phyloP scores from a whole-genome alignment of 148 eudicot genomes.

The Fagopyrum tataricum region DNA sequence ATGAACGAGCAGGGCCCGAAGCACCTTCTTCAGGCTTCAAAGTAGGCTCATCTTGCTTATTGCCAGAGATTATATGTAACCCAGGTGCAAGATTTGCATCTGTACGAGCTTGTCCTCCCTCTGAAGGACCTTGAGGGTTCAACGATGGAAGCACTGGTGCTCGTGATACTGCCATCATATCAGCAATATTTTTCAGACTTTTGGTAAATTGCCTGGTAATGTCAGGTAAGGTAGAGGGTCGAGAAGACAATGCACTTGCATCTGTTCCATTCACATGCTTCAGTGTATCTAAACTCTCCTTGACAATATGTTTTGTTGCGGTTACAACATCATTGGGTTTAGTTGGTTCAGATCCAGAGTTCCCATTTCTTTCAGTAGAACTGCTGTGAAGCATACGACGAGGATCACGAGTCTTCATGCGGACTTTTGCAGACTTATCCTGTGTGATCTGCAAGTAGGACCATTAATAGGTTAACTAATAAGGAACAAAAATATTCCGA shows the following conservation, averaged over 20 bases:
- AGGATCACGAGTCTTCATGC: conserved; percentile 97
- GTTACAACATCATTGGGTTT: conserved; percentile 25
- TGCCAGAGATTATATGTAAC: conserved; percentile 22
- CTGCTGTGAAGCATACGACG: conserved; percentile 66
- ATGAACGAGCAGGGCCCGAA: conserved; percentile 40
- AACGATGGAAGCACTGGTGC: conserved; percentile 28
- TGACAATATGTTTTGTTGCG: conserved; percentile 27
- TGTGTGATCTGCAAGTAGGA: conserved; percentile 35
- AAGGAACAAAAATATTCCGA: neutral
- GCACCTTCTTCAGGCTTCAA: conserved; percentile 44
- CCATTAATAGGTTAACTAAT: neutral
- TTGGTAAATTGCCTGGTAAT: conserved; percentile 62
- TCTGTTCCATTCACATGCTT: conserved; percentile 38
- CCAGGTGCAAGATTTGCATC: conserved; percentile 25
- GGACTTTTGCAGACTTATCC: conserved; percentile 60
- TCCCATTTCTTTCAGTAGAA: conserved; percentile 27
- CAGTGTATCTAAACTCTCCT: conserved; percentile 26
- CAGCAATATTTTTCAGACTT: conserved; percentile 69
- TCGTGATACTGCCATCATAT: conserved; percentile 50
- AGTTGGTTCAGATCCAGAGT: conserved; percentile 34
- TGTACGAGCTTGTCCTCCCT: conserved; percentile 23
- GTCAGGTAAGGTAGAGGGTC: conserved; percentile 44
- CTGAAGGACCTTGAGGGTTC: conserved; percentile 35
- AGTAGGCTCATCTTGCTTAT: conserved; percentile 25
- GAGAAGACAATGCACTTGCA: conserved; percentile 28